Evolutionary conservation across 2,329 filamentous ascomycete genomes (phyloP).

Genomic region (Neophaeococcomyces aloes): DNA sequence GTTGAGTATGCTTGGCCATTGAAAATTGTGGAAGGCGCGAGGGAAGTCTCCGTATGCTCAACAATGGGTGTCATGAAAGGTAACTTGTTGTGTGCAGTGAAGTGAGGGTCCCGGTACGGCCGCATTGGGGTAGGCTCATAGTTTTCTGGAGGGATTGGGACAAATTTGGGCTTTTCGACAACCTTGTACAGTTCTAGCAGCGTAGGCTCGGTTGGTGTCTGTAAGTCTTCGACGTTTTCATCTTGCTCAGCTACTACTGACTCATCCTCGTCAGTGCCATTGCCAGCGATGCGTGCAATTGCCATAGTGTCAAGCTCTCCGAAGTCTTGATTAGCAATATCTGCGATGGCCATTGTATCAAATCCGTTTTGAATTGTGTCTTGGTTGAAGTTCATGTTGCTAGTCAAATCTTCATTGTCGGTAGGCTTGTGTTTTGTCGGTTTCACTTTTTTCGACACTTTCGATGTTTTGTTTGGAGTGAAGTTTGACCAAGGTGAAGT

Average conservation of each 20-base stretch:
- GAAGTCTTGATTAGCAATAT: conserved; percentile 19
- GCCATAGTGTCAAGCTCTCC: conserved; percentile 21
- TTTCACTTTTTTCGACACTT: conserved; percentile 35
- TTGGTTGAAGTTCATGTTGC: conserved; percentile 22
- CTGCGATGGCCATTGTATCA: conserved; percentile 21
- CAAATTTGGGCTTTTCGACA: conserved; percentile 51
- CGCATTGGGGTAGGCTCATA: conserved; percentile 63
- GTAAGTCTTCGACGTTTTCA: conserved; percentile 21
- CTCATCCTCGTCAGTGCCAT: conserved; percentile 15
- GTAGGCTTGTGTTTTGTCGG: conserved; percentile 25
- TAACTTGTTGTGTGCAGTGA: conserved; percentile 77
- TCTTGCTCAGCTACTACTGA: conserved; percentile 28
- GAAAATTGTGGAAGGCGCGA: conserved; percentile 54
- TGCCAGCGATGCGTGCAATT: conserved; percentile 20
- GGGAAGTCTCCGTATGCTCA: conserved; percentile 81
- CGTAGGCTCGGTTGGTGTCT: conserved; percentile 25
- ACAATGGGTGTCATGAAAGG: conserved; percentile 99
- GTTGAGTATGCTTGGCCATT: conserved; percentile 49
- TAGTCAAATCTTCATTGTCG: conserved; percentile 14
- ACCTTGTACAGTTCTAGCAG: conserved; percentile 36
- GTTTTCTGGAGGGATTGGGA: conserved; percentile 75
- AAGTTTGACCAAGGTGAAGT: conserved; percentile 77
- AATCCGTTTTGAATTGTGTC: conserved; percentile 22
- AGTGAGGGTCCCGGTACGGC: conserved; percentile 68
- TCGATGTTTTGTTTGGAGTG: conserved; percentile 51